Conservation (phyloP, 768 basidiomycete genomes). For the Trametes cubensis region DNA sequence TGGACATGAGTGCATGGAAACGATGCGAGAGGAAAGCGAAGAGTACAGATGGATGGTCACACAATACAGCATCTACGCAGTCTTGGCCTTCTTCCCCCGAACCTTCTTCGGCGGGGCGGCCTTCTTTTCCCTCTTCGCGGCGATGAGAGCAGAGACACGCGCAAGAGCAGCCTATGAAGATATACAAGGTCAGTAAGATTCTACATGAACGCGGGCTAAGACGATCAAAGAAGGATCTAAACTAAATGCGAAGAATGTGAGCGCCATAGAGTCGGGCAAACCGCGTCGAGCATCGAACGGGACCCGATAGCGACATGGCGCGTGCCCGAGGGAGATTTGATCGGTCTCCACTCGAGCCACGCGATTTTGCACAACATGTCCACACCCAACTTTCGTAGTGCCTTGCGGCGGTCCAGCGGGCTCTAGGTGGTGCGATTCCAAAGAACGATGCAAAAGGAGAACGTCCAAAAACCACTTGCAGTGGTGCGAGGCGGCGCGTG, state of each 20-base stretch:
- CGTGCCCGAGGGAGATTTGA: conserved; percentile 61
- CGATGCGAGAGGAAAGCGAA: conserved; percentile 24
- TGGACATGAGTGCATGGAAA: conserved; percentile 22
- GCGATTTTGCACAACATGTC: conserved; percentile 86
- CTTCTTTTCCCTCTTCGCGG: conserved; percentile 74
- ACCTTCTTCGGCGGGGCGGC: conserved; percentile 65
- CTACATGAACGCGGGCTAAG: not conserved
- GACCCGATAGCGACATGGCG: conserved; percentile 80
- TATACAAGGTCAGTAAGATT: conserved; percentile 10
- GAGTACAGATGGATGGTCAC: conserved; percentile 22
- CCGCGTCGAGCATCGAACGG: conserved; percentile 60
- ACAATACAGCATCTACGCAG: conserved; percentile 21
- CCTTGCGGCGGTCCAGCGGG: conserved; percentile 73
- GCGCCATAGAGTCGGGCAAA: conserved; percentile 75
- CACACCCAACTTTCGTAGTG: conserved; percentile 86
- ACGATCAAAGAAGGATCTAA: conserved; percentile 20
- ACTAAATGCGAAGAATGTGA: conserved; percentile 46
- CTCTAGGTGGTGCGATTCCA: conserved; percentile 81
- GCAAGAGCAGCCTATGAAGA: conserved; percentile 66
- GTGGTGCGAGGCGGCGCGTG: conserved; percentile 19
- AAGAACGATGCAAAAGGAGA: conserved; percentile 14
- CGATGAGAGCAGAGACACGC: conserved; percentile 72
- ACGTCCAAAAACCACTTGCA: conserved; percentile 6
- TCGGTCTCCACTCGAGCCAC: conserved; percentile 51
- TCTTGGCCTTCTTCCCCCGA: conserved; percentile 66